phyloP scores from a whole-genome alignment of 768 basidiomycete species.

The Mycena indigotica region DNA sequence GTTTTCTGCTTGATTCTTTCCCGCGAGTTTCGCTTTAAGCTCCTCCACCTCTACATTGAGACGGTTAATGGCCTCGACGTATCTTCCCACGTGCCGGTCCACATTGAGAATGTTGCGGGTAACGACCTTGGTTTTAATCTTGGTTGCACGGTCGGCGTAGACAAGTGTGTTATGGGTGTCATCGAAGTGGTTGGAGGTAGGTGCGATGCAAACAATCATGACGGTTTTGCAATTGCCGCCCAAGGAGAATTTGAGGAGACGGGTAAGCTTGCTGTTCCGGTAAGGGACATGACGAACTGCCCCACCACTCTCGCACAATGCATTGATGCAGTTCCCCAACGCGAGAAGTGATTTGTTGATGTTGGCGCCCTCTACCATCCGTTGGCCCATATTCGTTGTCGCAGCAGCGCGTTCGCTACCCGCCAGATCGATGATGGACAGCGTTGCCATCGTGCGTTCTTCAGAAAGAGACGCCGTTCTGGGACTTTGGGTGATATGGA shows the following conservation, averaged over 20 bases:
- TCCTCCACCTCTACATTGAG: slow-evolving; percentile 82
- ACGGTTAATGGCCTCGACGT: slow-evolving; percentile 91
- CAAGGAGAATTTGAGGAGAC: slow-evolving; percentile 94
- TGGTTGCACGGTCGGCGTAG: slow-evolving; percentile 96
- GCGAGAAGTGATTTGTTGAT: slow-evolving; percentile 99
- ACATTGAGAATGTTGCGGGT: slow-evolving; percentile 95
- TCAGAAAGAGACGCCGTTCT: slow-evolving; percentile 85
- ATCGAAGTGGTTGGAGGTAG: slow-evolving; percentile 93
- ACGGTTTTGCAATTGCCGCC: slow-evolving; percentile 99
- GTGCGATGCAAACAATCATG: slow-evolving; percentile 98
- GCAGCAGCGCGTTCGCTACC: slow-evolving; percentile 97
- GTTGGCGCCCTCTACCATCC: slow-evolving; percentile 98
- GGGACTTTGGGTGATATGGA: slow-evolving; percentile 87
- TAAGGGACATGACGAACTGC: slow-evolving; percentile 91
- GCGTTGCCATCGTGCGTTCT: slow-evolving; percentile 80
- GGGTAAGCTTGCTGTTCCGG: slow-evolving; percentile 97
- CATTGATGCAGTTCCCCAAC: slow-evolving; percentile 97
- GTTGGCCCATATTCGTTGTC: slow-evolving; percentile 95
- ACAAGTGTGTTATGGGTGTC: slow-evolving; percentile 98
- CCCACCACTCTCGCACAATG: slow-evolving; percentile 92
- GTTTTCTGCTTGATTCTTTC: slow-evolving; percentile 62
- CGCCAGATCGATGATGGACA: slow-evolving; percentile 97
- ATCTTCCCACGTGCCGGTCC: slow-evolving; percentile 91
- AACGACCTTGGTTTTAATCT: slow-evolving; percentile 97
- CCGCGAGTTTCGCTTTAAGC: slow-evolving; percentile 83